Percentiles rank a stretch among this genome's conserved stretches.
Evolutionary conservation across 225 moss, liverwort and hornwort species (phyloP).

Genomic region (Pseudisothecium myosuroides): DNA sequence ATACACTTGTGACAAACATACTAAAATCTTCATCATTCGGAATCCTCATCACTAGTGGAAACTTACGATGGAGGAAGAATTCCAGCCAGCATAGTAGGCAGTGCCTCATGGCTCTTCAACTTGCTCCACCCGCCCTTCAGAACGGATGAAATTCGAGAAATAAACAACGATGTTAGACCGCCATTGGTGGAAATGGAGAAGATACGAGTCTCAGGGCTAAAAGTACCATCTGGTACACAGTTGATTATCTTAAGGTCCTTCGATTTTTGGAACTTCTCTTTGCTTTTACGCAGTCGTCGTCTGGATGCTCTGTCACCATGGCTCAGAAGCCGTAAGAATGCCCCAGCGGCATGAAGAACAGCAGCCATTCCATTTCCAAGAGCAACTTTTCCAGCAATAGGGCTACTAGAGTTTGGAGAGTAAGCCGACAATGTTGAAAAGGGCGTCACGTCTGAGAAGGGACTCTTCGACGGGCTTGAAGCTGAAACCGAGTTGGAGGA

Average conservation of each 20-base stretch:
- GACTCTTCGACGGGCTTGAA: slow-evolving; percentile 9
- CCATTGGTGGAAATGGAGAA: slow-evolving; percentile 1
- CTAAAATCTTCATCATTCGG: neutral
- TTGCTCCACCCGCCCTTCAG: slow-evolving; percentile 41
- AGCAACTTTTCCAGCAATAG: slow-evolving; percentile 18
- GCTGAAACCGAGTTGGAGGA: slow-evolving; percentile 6
- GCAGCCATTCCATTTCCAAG: slow-evolving; percentile 40
- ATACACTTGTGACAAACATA: neutral
- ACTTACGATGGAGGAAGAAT: slow-evolving; percentile 49
- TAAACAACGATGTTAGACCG: slow-evolving; percentile 4
- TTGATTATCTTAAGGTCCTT: neutral
- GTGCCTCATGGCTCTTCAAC: slow-evolving; percentile 15
- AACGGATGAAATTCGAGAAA: slow-evolving; percentile 25
- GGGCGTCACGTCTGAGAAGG: slow-evolving; percentile 2
- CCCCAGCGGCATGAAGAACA: slow-evolving; percentile 34
- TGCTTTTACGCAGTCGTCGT: neutral
- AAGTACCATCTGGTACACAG: neutral
- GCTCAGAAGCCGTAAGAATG: slow-evolving; percentile 29
- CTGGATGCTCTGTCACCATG: slow-evolving; percentile 10
- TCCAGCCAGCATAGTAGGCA: slow-evolving; percentile 27
- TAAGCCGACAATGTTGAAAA: slow-evolving; percentile 3
- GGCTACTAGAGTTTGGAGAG: neutral
- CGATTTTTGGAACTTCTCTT: neutral
- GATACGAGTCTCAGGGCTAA: neutral
- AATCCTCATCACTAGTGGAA: neutral